A percentile compares a stretch with the other conserved stretches of the same genome.
These are phyloP conservation scores for Sugiyamaella grinbergsii DNA, from an alignment of 1,139 yeast species.

Conservation along the genomic window DNA sequence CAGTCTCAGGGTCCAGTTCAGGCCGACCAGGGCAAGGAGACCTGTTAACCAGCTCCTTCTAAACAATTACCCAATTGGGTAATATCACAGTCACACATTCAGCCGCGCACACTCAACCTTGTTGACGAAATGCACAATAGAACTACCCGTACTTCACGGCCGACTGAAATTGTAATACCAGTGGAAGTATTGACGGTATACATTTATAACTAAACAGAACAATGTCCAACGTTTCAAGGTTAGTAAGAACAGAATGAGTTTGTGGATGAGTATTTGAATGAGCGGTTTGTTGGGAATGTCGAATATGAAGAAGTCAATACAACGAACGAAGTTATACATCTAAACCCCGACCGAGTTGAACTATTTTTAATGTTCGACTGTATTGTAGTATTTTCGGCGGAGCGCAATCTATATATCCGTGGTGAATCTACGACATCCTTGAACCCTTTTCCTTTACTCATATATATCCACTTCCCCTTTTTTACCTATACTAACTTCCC, in stretches of 20 bases:
- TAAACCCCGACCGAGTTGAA: neutral
- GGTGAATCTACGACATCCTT: too few relatives aligned
- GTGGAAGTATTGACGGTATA: neutral
- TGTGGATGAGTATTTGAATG: neutral
- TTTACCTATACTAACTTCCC: slow-evolving; percentile 21
- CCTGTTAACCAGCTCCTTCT: too few relatives aligned
- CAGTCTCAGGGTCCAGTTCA: too few relatives aligned
- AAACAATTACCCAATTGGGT: slow-evolving; percentile 1
- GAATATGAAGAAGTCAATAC: too few relatives aligned
- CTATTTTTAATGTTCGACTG: neutral
- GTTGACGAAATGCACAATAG: neutral
- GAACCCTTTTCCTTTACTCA: neutral
- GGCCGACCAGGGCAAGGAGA: too few relatives aligned
- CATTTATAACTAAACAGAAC: slow-evolving; percentile 1
- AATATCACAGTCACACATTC: neutral
- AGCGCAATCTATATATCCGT: too few relatives aligned
- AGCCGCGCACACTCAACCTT: neutral
- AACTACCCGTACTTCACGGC: neutral
- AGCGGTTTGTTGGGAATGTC: neutral
- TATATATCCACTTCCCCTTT: neutral
- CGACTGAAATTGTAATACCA: neutral
- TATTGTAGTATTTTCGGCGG: too few relatives aligned
- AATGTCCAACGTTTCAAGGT: slow-evolving; percentile 7
- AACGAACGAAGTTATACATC: too few relatives aligned
- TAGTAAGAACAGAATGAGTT: neutral